phyloP scores from a whole-genome alignment of 23 red algal genomes.

The Gracilaria gracilis region DNA sequence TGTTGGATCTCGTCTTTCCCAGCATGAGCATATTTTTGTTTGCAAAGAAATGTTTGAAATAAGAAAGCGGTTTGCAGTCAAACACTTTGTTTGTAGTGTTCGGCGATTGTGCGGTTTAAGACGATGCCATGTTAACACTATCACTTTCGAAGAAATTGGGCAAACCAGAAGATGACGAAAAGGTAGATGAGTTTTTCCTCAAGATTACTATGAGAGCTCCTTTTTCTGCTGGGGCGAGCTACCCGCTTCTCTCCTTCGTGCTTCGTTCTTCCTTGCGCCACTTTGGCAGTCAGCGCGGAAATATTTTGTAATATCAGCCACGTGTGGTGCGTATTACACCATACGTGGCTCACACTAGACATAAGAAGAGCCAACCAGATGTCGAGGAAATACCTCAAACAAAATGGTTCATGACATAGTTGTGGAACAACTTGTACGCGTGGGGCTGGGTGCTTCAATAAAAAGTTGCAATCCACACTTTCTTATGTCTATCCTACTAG shows the following conservation, averaged over 20 bases:
- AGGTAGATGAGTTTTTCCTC: neutral
- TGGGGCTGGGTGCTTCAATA: too few relatives aligned
- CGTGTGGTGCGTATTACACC: too few relatives aligned
- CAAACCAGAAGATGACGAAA: neutral
- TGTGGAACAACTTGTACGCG: too few relatives aligned
- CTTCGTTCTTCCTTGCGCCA: neutral
- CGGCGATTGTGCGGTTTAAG: neutral
- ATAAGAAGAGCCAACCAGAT: too few relatives aligned
- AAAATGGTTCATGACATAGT: too few relatives aligned
- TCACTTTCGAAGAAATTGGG: neutral
- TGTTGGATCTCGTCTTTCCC: neutral
- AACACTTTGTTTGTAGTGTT: neutral
- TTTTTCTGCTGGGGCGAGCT: neutral
- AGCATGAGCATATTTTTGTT: constrained; percentile 15
- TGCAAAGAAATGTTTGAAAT: constrained; percentile 10
- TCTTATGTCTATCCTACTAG: too few relatives aligned
- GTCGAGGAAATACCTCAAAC: too few relatives aligned
- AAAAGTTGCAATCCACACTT: too few relatives aligned
- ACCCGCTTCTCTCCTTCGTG: neutral
- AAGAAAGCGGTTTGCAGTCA: neutral
- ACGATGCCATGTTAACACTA: neutral
- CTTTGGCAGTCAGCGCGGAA: too few relatives aligned
- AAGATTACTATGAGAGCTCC: neutral
- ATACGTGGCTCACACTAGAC: too few relatives aligned
- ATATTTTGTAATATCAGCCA: too few relatives aligned